Percentiles rank a stretch among this genome's conserved stretches.
These are phyloP conservation scores for Fusarium sp. DNA, from an alignment of 2,329 filamentous ascomycete genomes.

Conservation along the genomic window DNA sequence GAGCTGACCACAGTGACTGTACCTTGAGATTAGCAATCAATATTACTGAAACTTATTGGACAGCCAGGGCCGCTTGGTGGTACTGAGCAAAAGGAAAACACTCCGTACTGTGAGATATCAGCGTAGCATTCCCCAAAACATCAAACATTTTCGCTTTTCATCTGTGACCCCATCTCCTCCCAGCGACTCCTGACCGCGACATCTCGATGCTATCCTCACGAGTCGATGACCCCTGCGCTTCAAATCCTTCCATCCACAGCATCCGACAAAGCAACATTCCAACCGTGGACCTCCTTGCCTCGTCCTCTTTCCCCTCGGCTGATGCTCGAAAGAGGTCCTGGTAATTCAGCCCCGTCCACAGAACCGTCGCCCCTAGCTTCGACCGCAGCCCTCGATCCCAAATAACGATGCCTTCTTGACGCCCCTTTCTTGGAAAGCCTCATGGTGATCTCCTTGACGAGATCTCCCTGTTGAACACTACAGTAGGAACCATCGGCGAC, in stretches of 20 bases:
- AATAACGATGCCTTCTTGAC: background rate
- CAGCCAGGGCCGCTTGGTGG: background rate
- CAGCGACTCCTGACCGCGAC: background rate
- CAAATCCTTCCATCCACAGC: background rate
- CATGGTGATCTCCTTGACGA: background rate
- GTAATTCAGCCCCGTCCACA: background rate
- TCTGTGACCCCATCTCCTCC: background rate
- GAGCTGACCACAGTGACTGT: background rate
- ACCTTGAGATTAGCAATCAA: background rate
- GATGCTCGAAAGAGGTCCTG: background rate
- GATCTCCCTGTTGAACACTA: background rate
- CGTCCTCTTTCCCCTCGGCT: background rate
- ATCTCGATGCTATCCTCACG: background rate
- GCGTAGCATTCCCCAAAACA: background rate
- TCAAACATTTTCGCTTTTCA: background rate
- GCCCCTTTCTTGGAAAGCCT: background rate
- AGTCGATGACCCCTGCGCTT: background rate
- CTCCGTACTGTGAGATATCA: background rate
- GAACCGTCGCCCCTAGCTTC: background rate
- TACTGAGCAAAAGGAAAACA: background rate
- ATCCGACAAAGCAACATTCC: background rate
- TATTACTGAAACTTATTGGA: background rate
- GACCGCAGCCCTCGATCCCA: background rate
- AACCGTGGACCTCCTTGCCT: background rate
- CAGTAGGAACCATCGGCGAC: background rate